phyloP scores from a whole-genome alignment of 2,329 filamentous ascomycete species.

The Cryphonectria parasitica region DNA sequence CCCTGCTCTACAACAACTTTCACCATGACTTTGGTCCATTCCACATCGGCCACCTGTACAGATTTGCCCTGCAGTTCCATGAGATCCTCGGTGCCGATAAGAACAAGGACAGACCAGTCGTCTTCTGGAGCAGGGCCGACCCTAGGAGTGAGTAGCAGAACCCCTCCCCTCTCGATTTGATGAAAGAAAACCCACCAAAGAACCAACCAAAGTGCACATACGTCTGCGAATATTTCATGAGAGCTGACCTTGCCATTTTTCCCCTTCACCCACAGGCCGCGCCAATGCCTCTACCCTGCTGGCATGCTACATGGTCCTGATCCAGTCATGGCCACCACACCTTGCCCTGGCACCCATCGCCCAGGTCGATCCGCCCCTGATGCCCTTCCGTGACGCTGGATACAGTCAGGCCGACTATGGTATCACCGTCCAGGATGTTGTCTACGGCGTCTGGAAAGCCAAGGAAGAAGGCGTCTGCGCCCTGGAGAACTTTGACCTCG shows the following conservation, averaged over 20 bases:
- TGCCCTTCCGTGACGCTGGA: conserved; percentile 97
- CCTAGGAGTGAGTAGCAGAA: conserved; percentile 74
- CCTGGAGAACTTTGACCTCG: conserved; percentile 90
- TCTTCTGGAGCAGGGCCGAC: conserved; percentile 95
- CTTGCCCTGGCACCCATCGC: conserved; percentile 93
- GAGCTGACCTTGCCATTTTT: conserved; percentile 33
- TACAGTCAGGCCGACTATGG: conserved; percentile 98
- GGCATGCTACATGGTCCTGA: conserved; percentile 98
- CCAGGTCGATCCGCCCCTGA: conserved; percentile 94
- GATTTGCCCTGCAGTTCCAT: conserved; percentile 94
- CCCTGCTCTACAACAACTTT: conserved; percentile 94
- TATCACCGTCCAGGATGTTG: conserved; percentile 93
- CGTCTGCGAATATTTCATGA: background rate
- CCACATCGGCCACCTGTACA: conserved; percentile 95
- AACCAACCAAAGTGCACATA: too few species aligned
- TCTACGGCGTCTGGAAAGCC: conserved; percentile 98
- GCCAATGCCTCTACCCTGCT: conserved; percentile 94
- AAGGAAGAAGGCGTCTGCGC: conserved; percentile 94
- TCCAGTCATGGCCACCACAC: conserved; percentile 97
- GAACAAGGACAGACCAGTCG: conserved; percentile 86
- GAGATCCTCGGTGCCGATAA: conserved; percentile 90
- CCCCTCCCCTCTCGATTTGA: too few species aligned
- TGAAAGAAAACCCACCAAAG: too few species aligned
- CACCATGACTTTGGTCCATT: conserved; percentile 97
- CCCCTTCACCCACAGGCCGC: conserved; percentile 60